Evolutionary conservation across 106 monocot genomes (phyloP), one percentile per base, ranked within the genome.

Genomic region (Apostasia shenzhenica): DNA sequence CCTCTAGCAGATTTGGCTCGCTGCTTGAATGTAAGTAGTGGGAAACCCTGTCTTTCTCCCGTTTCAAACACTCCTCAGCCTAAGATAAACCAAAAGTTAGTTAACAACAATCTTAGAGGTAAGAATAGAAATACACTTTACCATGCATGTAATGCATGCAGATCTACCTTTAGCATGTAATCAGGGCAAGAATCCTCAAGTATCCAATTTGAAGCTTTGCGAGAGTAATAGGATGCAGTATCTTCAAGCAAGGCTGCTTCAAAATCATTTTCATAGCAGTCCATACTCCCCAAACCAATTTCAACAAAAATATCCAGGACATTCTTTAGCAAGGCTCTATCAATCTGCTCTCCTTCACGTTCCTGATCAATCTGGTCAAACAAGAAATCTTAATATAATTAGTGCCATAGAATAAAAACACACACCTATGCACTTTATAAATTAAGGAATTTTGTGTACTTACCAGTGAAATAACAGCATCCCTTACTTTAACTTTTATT

Each of bases 1-100:
- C 92, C 88, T 93, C 93, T 45, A 93, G 67, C 50, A 93, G 62
- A 73, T 93, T 93, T 53, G 70, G 85, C 79, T 93, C 93, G 63
- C 86, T 93, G 78, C 89, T 89, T 41, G 59, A 70, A 61, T 93
- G 88, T 66, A 93, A 68, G 73, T 93, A 93, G 79, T 93, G 80
- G 41, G 72, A 54, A 75, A 89, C 93, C 66, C 93, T 85, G 26
- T 89, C 86, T 41, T 84, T 93, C 77, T 93, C 93, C 70, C 89
- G 53, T 67, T 80, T 84, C 67, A 93, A 79, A 64, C 86, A 93
- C 56, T 93, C 93, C 70, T 93, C 93, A 57, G 83, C 92, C 92
- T 93, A 69, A 69, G 61, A 59, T 26, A 51, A 65, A 1, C 40
- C 4, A 57, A 48, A 69, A 5, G 47, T 3, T 41, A 51, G 14